Evolutionary conservation across 192 early-diverging fungal genomes (phyloP).

Genomic region (Podila minutissima): DNA sequence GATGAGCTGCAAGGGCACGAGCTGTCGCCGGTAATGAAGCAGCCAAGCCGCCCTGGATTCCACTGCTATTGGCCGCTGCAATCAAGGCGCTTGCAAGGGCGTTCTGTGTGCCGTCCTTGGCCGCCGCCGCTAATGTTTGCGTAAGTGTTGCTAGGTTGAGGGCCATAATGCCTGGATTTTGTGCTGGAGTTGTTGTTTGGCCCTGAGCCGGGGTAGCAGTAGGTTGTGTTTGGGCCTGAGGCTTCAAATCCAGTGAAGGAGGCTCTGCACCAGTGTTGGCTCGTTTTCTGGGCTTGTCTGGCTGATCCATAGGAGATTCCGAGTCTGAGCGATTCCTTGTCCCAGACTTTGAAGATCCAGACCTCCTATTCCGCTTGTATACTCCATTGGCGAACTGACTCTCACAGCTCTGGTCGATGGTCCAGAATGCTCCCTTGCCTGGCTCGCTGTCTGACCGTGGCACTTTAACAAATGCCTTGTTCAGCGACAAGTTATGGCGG

Average conservation of each 20-base stretch:
- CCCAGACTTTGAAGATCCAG: constrained; percentile 25
- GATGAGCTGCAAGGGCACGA: constrained; percentile 27
- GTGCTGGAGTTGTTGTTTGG: constrained; percentile 1
- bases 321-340: constrained; percentile 27
- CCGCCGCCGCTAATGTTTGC: constrained; percentile 35
- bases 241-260: not conserved
- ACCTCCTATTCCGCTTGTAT: constrained; percentile 62
- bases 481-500: constrained; percentile 85
- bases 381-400: constrained; percentile 74
- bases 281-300: constrained; percentile 37
- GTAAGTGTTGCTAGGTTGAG: constrained; percentile 27
- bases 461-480: constrained; percentile 83
- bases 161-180: constrained; percentile 22
- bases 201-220: not conserved
- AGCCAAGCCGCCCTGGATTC: constrained; percentile 37
- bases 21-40: constrained; percentile 34
- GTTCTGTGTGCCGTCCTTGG: constrained; percentile 27
- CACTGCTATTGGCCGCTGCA: constrained; percentile 38
- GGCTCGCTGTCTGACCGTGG: constrained; percentile 83
- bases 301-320: constrained; percentile 26
- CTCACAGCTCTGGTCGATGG: constrained; percentile 68
- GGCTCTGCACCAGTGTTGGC: constrained; percentile 27
- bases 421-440: constrained; percentile 90
- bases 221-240: not conserved
- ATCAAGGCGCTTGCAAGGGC: constrained; percentile 35